Percentiles rank a stretch among this genome's conserved stretches.
Evolutionary conservation across 108 stramenopile species (phyloP).

Genomic region (Conticribra weissflogii): DNA sequence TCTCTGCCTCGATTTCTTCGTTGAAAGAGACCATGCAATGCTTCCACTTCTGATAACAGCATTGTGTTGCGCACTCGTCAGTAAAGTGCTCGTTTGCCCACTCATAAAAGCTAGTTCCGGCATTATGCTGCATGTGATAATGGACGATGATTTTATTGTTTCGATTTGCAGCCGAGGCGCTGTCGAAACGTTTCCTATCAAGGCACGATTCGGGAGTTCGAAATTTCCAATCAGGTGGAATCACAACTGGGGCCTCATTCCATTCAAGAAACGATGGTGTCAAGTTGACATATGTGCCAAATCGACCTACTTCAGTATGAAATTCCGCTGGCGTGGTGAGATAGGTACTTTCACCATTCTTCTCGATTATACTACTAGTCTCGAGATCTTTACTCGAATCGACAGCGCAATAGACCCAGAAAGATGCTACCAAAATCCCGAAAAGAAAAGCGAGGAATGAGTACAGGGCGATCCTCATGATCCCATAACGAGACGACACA

Average conservation of each 20-base stretch:
- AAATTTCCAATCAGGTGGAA: conserved; percentile 23
- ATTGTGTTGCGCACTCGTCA: conserved; percentile 40
- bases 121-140: conserved; percentile 51
- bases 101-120: conserved; percentile 37
- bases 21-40: conserved; percentile 50
- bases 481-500: no score
- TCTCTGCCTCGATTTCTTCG: conserved; percentile 41
- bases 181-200: not conserved
- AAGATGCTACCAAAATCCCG: no score
- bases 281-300: no score
- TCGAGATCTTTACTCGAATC: no score
- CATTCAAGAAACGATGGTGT: conserved; percentile 28
- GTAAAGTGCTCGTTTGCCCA: not conserved
- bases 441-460: no score
- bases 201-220: conserved; percentile 19
- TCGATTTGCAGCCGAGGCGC: not conserved
- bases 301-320: no score
- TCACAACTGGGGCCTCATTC: not conserved
- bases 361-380: no score
- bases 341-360: no score
- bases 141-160: conserved; percentile 42
- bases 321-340: no score
- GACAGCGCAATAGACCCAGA: no score
- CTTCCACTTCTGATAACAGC: conserved; percentile 35
- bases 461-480: no score